Base-by-base conservation (phyloP, 2,329 filamentous ascomycete genomes). In the Penicillium sp. region DNA sequence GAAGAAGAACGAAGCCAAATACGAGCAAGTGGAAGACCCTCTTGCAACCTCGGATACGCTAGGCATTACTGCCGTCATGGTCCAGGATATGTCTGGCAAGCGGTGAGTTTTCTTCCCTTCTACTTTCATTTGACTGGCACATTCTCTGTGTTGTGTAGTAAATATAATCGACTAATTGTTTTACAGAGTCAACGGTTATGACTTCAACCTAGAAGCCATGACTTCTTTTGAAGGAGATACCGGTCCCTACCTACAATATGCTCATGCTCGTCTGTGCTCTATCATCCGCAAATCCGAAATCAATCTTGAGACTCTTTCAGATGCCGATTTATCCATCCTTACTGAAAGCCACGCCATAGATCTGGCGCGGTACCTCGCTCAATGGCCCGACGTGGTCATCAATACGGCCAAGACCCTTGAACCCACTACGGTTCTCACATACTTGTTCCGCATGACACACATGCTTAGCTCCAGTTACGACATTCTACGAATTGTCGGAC, bases 31-130 rank as follows among this genome's bases (percentile, higher is more conserved):
- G 20, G 89, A 87, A 67, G 81, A 97, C 71, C 93, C 93, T 0
- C 86, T 85, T 55, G 82, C 84, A 55, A 89, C 87, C 9, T 91
- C 94, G 60, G 94, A 97, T 76, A 90, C 84, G 11, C 83, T 97
- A 3, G 94, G 93, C 61, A 97, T 97, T 70, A 92, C 89, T 62
- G 88, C 89, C 68, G 93, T 97, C 69, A 97, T 97, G 91, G 91
- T 96, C 20, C 93, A 97, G 75, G 94, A 97, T 69, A 96, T 97
- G 91, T 89, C 84, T 63, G 94, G 93, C 71, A 97, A 97, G 84
- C 84, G 90, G 87, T 88, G 74, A 62, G 81, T 67, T 18, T 35
- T 6, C 18, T 11, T 23, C 12, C 14, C 8, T 43, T 16, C 47
- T n/a, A 21, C 3, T 16, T 4, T 23, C 3, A 21, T 77, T 73